phyloP scores from a whole-genome alignment of 2,329 filamentous ascomycete genomes.

The Hymenoscyphus fraxineus region DNA sequence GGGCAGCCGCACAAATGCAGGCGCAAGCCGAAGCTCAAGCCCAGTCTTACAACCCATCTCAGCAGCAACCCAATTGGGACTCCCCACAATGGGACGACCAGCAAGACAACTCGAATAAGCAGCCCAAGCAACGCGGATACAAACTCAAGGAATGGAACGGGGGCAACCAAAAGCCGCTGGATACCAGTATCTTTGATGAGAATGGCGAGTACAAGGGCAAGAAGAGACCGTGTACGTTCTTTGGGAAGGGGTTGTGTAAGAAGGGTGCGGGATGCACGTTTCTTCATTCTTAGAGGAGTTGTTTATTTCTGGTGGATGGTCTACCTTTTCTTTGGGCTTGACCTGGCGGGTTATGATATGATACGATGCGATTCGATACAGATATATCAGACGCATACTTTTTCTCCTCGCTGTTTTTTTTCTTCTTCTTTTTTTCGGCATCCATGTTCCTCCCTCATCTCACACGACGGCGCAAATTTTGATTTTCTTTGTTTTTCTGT shows the following conservation, averaged over 20 bases:
- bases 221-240: constrained; percentile 68
- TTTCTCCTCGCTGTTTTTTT: no score
- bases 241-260: constrained; percentile 65
- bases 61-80: constrained; percentile 18
- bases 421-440: background rate
- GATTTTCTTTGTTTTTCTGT: no score
- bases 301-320: background rate
- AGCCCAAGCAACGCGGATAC: constrained; percentile 17
- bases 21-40: constrained; percentile 15
- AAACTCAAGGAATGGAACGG: constrained; percentile 20
- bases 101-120: constrained; percentile 10
- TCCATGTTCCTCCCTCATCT: background rate
- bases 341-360: background rate
- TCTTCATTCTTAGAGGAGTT: constrained; percentile 51
- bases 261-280: constrained; percentile 73
- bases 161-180: constrained; percentile 6
- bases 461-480: background rate
- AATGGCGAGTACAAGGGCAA: constrained; percentile 46
- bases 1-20: constrained; percentile 19
- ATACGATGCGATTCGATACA: background rate
- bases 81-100: constrained; percentile 4
- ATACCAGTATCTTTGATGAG: constrained; percentile 25
- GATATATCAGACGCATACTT: background rate
- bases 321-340: background rate
- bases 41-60: background rate